These are phyloP conservation scores for Golovinomyces cichoracearum DNA, from an alignment of 2,329 filamentous ascomycete genomes.

Conservation along the genomic window DNA sequence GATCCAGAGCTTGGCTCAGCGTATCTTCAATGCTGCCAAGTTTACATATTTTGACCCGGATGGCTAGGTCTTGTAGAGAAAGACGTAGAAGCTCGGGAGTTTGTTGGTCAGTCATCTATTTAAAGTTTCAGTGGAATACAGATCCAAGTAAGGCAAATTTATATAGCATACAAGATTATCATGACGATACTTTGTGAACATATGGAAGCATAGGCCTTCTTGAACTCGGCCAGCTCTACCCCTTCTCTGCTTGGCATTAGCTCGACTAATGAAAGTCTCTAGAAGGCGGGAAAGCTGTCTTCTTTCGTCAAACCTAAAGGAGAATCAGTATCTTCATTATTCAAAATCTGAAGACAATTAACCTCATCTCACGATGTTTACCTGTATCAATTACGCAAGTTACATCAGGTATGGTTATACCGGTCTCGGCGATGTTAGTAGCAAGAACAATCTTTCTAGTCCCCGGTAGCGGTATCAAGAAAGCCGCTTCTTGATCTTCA, in stretches of 20 bases:
- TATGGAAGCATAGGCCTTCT: conserved; percentile 78
- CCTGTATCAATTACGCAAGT: conserved; percentile 92
- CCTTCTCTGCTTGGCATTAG: conserved; percentile 83
- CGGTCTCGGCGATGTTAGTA: conserved; percentile 95
- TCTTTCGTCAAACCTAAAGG: conserved; percentile 49
- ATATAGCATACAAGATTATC: conserved; percentile 30
- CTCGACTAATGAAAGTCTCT: conserved; percentile 82
- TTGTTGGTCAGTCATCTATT: conserved; percentile 59
- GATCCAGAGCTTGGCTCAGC: conserved; percentile 63
- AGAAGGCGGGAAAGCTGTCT: conserved; percentile 73
- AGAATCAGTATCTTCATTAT: conserved; percentile 2
- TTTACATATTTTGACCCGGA: conserved; percentile 93
- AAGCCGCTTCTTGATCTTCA: conserved; percentile 86
- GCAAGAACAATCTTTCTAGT: conserved; percentile 81
- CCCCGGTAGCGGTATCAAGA: conserved; percentile 57
- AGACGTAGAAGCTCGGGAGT: conserved; percentile 88
- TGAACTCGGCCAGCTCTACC: conserved; percentile 90
- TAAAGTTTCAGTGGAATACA: background rate
- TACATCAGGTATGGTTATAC: conserved; percentile 93
- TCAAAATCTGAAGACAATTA: background rate
- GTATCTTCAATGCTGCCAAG: conserved; percentile 83
- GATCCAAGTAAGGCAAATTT: background rate
- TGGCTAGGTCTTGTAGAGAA: conserved; percentile 79
- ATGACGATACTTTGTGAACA: conserved; percentile 77
- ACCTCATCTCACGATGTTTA: conserved; percentile 86